Evolutionary conservation across 805 yeast genomes (phyloP).

Genomic region (Barnettozyma wickerhamii): DNA sequence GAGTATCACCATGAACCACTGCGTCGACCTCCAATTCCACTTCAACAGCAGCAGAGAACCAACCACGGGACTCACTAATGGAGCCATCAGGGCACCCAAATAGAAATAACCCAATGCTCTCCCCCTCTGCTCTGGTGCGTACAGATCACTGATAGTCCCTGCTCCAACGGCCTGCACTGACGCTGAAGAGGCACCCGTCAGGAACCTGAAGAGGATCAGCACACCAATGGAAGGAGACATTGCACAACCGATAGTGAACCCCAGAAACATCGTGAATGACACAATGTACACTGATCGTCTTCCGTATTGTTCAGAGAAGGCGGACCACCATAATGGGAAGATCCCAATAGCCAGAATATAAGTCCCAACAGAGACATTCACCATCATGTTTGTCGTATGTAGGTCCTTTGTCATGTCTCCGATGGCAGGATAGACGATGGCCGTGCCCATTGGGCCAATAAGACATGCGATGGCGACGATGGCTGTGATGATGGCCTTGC

Average conservation of each 20-base stretch:
- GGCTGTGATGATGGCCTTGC: conserved; percentile 53
- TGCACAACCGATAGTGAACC: conserved; percentile 71
- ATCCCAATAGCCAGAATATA: conserved; percentile 71
- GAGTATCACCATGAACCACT: conserved; percentile 73
- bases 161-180: conserved; percentile 89
- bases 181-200: conserved; percentile 79
- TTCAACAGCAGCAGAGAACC: conserved; percentile 70
- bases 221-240: conserved; percentile 55
- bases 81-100: conserved; percentile 78
- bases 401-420: conserved; percentile 51
- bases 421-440: conserved; percentile 77
- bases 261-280: conserved; percentile 59
- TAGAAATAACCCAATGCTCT: conserved; percentile 75
- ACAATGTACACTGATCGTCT: conserved; percentile 68
- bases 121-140: conserved; percentile 64
- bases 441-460: conserved; percentile 87
- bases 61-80: conserved; percentile 70
- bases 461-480: conserved; percentile 73
- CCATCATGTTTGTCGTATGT: conserved; percentile 52
- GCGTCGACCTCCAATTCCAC: conserved; percentile 89
- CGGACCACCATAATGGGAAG: conserved; percentile 88
- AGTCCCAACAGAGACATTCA: conserved; percentile 77
- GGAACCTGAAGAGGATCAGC: conserved; percentile 63
- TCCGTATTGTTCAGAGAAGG: conserved; percentile 70
- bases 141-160: conserved; percentile 78